Evolutionary conservation across 2,329 filamentous ascomycete species (phyloP).

Genomic region (Fusarium graminum): DNA sequence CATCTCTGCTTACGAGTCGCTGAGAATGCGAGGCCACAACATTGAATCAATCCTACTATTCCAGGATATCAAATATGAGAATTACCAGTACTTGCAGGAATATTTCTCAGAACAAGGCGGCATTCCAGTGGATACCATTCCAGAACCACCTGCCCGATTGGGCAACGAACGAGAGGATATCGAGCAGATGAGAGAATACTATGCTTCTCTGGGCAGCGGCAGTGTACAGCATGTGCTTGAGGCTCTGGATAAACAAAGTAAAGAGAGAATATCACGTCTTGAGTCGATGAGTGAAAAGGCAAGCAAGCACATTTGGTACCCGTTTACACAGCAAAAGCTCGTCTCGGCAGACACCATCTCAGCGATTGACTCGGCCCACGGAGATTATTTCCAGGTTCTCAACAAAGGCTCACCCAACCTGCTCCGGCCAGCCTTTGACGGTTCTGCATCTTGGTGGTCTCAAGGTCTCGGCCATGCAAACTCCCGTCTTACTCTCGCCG

Average conservation of each 20-base stretch:
- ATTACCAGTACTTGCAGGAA: constrained; percentile 73
- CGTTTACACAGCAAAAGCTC: constrained; percentile 83
- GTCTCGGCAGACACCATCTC: constrained; percentile 73
- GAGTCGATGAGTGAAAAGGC: constrained; percentile 73
- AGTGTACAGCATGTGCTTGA: constrained; percentile 62
- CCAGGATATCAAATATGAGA: constrained; percentile 73
- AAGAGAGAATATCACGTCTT: constrained; percentile 68
- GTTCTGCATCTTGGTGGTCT: constrained; percentile 92
- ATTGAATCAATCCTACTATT: constrained; percentile 79
- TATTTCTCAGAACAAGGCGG: constrained; percentile 74
- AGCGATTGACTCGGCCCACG: constrained; percentile 83
- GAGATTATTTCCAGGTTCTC: constrained; percentile 79
- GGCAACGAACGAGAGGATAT: constrained; percentile 61
- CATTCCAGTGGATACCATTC: constrained; percentile 69
- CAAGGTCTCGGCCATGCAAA: constrained; percentile 88
- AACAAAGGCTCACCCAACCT: constrained; percentile 22
- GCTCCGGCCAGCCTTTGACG: constrained; percentile 76
- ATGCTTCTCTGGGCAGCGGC: constrained; percentile 61
- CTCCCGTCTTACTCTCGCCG: constrained; percentile 76
- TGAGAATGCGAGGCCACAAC: constrained; percentile 83
- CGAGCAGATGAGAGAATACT: constrained; percentile 73
- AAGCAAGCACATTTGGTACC: constrained; percentile 81
- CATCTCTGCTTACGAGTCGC: constrained; percentile 83
- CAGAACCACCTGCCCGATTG: constrained; percentile 67
- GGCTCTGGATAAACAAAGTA: constrained; percentile 66